Conservation (phyloP, 768 basidiomycete species). For the Suillus fuscotomentosus region DNA sequence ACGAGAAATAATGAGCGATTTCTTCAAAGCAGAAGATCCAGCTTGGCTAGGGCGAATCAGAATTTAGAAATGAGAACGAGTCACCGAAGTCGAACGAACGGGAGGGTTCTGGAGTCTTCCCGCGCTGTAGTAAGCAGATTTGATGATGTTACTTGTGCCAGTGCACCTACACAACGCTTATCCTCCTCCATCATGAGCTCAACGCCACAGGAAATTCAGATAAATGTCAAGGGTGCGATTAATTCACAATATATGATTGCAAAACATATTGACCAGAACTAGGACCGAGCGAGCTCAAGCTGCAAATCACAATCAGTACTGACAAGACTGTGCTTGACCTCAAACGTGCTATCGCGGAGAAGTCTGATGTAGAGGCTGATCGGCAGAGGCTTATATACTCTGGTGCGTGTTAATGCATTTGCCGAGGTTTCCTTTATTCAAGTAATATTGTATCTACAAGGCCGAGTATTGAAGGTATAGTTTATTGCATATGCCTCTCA, state of each 20-base stretch:
- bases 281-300: constrained; percentile 93
- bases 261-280: background rate
- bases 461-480: constrained; percentile 69
- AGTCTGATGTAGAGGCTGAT: constrained; percentile 84
- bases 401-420: constrained; percentile 43
- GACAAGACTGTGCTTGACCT: constrained; percentile 89
- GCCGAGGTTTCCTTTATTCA: background rate
- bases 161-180: background rate
- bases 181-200: constrained; percentile 45
- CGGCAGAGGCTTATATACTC: constrained; percentile 92
- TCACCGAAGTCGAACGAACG: background rate
- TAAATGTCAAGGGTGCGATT: constrained; percentile 65
- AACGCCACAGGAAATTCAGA: constrained; percentile 51
- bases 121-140: background rate
- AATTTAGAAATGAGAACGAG: background rate
- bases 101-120: background rate
- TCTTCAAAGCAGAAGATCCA: background rate
- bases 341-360: constrained; percentile 84
- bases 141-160: constrained; percentile 1
- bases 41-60: background rate
- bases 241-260: background rate
- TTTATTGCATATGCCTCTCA: background rate
- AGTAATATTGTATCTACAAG: constrained; percentile 29
- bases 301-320: constrained; percentile 77
- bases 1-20: background rate